These are phyloP conservation scores for Colletotrichum falcatum DNA, from an alignment of 2,329 filamentous ascomycete species.

Conservation along the genomic window DNA sequence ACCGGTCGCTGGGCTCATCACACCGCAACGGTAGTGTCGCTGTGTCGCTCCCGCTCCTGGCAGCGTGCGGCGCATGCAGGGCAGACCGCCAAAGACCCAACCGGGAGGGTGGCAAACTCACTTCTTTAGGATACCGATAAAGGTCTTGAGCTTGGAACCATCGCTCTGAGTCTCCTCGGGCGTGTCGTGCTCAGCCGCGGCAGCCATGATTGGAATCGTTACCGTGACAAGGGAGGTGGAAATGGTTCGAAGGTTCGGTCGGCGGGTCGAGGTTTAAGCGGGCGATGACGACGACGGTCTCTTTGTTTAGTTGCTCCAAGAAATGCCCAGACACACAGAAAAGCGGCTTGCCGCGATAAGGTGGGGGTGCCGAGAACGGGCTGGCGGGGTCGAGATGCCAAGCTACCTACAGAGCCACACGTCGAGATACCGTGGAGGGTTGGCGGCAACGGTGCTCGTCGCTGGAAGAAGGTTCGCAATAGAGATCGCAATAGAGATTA, in stretches of 20 bases:
- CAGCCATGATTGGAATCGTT: slow-evolving; percentile 50
- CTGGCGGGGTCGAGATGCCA: slow-evolving; percentile 33
- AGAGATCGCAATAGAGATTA: slow-evolving; percentile 4
- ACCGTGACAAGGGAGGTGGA: not conserved
- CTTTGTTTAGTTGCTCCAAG: slow-evolving; percentile 14
- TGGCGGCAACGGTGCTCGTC: not conserved
- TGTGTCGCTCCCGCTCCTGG: not conserved
- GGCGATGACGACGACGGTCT: slow-evolving; percentile 35
- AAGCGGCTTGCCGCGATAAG: slow-evolving; percentile 38
- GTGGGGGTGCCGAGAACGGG: slow-evolving; percentile 40
- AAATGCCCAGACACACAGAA: slow-evolving; percentile 32
- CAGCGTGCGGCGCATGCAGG: not conserved
- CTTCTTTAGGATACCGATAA: slow-evolving; percentile 89
- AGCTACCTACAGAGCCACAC: slow-evolving; percentile 3
- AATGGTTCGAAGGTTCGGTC: slow-evolving; percentile 3
- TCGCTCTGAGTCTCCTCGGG: slow-evolving; percentile 73
- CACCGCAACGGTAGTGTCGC: slow-evolving; percentile 1
- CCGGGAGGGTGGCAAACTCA: slow-evolving; percentile 58
- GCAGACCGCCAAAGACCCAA: slow-evolving; percentile 6
- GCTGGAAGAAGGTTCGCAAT: not conserved
- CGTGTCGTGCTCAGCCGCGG: slow-evolving; percentile 51
- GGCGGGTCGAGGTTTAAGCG: not conserved
- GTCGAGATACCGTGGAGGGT: not conserved
- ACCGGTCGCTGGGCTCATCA: slow-evolving; percentile 1
- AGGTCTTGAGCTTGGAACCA: slow-evolving; percentile 88